A percentile compares a stretch with the other conserved stretches of the same genome.
These are phyloP conservation scores for Mychonastes homosphaera DNA, from an alignment of 139 green algal species.

Conservation along the genomic window DNA sequence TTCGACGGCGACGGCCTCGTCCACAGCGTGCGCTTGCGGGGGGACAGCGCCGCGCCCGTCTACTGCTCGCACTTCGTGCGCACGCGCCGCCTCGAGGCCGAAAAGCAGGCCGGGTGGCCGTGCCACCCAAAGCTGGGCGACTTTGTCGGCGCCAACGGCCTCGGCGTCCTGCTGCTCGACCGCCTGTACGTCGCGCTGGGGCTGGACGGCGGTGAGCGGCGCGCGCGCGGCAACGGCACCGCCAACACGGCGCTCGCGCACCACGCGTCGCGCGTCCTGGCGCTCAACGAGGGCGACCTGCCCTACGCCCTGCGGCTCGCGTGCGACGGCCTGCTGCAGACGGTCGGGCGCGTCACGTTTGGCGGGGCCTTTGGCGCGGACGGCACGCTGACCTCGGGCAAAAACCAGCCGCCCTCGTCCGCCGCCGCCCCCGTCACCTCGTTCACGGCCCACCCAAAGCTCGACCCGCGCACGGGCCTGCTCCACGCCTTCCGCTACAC, in stretches of 20 bases:
- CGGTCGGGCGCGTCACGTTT: slow-evolving; percentile 36
- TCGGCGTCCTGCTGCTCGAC: slow-evolving; percentile 2
- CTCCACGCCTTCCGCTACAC: slow-evolving; percentile 40
- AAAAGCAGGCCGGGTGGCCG: slow-evolving; percentile 28
- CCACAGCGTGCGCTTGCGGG: slow-evolving; percentile 49
- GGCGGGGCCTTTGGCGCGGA: too few species aligned
- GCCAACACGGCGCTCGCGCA: slow-evolving; percentile 61
- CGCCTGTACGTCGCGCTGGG: neutral
- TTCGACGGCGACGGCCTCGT: slow-evolving; percentile 79
- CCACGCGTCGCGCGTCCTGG: slow-evolving; percentile 55
- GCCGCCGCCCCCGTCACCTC: neutral
- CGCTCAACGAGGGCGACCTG: slow-evolving; percentile 61
- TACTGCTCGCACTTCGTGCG: slow-evolving; percentile 60
- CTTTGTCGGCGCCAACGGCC: slow-evolving; percentile 8
- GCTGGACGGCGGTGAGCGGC: neutral
- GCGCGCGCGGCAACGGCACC: slow-evolving; percentile 16
- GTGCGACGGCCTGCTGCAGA: slow-evolving; percentile 56
- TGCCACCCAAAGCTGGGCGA: slow-evolving; percentile 18
- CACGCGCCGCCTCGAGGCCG: slow-evolving; percentile 14
- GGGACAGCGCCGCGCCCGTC: slow-evolving; percentile 30
- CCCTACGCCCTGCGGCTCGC: slow-evolving; percentile 40
- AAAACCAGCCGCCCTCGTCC: too few species aligned
- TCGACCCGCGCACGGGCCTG: slow-evolving; percentile 41
- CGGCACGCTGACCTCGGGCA: slow-evolving; percentile 13
- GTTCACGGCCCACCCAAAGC: slow-evolving; percentile 81